Evolutionary conservation across 805 yeast genomes (phyloP), one percentile per base, ranked within the genome.

Genomic region (Metschnikowia sp.): DNA sequence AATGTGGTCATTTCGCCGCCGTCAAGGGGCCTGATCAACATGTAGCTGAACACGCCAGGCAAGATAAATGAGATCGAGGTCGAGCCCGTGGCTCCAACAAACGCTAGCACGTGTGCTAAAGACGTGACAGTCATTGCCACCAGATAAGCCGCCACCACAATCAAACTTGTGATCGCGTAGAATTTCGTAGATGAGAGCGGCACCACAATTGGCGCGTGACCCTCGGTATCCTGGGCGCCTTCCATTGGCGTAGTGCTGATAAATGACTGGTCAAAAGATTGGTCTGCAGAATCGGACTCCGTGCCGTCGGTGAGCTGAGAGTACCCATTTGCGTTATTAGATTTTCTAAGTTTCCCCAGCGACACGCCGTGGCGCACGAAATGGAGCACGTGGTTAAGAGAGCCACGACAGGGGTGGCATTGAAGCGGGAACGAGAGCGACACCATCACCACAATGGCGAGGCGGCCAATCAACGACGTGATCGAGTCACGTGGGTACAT

Each of bases 81-180:
- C 1, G 96, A 88, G 0, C 97, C 97, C 0, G 96, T 89, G 1
- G 96, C 87, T 2, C 97, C 97, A 4, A 90, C 96, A 53, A 90
- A 72, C 1, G 96, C 90, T 55, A 90, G 70, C 11, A 91, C 91
- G 40, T 83, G 78, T 28, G 92, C 96, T 55, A 90, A 79, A 0
- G 96, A 88, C 11, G 70, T 70, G 30, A 90, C 84, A 3, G 80
- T 64, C 32, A 84, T 66, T 0, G 97, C 94, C 9, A 85, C 70
- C 1, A 70, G 45, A 61, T 85, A 89, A 40, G 89, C 81, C 6
- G 74, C 58, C 0, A 75, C 34, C 42, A 90, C 70, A 19, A 69
- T 60, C 7, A 49, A 43, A 1, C 60, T 48, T 12, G 74, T 69
- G 40, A 69, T 65, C 29, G 54, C 39, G 32, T 53, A 51, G 53